Evolutionary conservation across 768 basidiomycete genomes (phyloP).

Genomic region (Omphalotus guepiniiformis): DNA sequence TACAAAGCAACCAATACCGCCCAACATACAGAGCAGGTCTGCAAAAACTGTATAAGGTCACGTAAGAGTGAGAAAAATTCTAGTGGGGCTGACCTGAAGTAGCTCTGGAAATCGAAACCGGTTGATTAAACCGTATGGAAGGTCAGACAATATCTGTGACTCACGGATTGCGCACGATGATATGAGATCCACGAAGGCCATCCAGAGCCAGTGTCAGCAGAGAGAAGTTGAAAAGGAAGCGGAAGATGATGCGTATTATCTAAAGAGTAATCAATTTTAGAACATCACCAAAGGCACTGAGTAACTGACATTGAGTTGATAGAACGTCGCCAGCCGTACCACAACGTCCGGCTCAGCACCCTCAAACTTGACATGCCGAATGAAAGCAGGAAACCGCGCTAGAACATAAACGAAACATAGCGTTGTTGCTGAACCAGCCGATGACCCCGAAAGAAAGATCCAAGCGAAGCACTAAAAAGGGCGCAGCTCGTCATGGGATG

Average conservation of each 20-base stretch:
- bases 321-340: constrained; percentile 68
- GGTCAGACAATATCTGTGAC: constrained; percentile 22
- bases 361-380: constrained; percentile 64
- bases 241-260: constrained; percentile 69
- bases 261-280: constrained; percentile 20
- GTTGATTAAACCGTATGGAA: not conserved
- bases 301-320: constrained; percentile 62
- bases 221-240: constrained; percentile 70
- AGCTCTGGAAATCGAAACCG: constrained; percentile 26
- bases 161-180: constrained; percentile 52
- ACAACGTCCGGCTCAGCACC: constrained; percentile 75
- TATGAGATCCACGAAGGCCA: constrained; percentile 46
- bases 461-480: constrained; percentile 62
- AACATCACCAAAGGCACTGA: not conserved
- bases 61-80: not conserved
- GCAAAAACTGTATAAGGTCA: constrained; percentile 6
- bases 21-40: constrained; percentile 72
- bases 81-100: constrained; percentile 53
- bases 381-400: constrained; percentile 64
- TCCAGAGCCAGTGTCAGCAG: constrained; percentile 65
- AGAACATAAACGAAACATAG: constrained; percentile 70
- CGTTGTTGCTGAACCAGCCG: constrained; percentile 63
- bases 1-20: constrained; percentile 70
- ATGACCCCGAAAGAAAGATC: constrained; percentile 71
- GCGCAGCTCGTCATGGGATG: too few species aligned